A percentile compares a stretch with the other conserved stretches of the same genome.
These are phyloP conservation scores for Lactarius sp. DNA, from an alignment of 768 basidiomycete species.

Conservation along the genomic window DNA sequence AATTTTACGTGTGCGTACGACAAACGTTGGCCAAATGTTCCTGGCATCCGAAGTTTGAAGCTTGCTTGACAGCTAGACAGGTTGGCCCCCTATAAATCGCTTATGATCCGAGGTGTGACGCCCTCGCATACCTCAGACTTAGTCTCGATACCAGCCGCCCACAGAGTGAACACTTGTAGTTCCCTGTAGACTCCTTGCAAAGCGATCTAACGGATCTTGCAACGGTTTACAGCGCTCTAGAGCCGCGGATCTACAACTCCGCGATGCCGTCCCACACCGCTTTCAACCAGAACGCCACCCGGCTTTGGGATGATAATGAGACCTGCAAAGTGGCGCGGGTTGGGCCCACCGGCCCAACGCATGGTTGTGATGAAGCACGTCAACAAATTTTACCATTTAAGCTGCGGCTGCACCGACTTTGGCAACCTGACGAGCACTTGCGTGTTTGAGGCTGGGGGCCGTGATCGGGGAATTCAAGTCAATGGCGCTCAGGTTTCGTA, in stretches of 20 bases:
- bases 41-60: neutral
- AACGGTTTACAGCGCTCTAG: neutral
- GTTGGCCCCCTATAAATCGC: neutral
- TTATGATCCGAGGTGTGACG: constrained; percentile 16
- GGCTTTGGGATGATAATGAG: neutral
- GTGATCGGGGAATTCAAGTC: neutral
- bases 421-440: neutral
- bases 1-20: neutral
- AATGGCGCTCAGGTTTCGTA: constrained; percentile 1
- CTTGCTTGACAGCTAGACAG: constrained; percentile 5
- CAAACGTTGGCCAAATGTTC: neutral
- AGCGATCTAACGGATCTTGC: too few relatives aligned
- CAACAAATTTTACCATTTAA: neutral
- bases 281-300: constrained; percentile 11
- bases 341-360: neutral
- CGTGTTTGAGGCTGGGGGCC: neutral
- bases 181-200: too few relatives aligned
- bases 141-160: too few relatives aligned
- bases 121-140: neutral
- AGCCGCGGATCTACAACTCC: constrained; percentile 9
- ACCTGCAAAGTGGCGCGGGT: neutral
- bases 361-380: neutral
- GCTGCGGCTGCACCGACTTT: neutral
- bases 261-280: neutral
- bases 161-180: too few relatives aligned